Conservation (phyloP, 352 stramenopile genomes). For the Phytopythium montanum region DNA sequence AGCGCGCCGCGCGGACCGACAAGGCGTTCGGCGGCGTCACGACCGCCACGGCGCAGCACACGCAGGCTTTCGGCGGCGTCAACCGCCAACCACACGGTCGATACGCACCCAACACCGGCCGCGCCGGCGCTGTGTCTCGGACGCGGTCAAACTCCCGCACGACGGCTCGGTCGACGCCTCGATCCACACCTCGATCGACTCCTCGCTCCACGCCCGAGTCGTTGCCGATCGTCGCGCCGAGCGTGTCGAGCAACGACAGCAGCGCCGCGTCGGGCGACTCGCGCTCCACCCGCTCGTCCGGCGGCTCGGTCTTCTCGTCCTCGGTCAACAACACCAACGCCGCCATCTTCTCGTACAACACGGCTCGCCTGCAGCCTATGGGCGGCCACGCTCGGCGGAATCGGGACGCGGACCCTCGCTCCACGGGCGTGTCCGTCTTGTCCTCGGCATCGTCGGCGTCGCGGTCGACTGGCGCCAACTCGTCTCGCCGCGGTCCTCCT, state of each 20-base stretch:
- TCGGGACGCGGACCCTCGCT: background rate
- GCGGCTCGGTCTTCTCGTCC: constrained; percentile 6
- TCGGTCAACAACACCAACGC: constrained; percentile 7
- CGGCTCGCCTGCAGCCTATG: background rate
- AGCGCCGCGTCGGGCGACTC: constrained; percentile 5
- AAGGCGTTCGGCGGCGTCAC: constrained; percentile 1
- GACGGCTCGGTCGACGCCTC: background rate
- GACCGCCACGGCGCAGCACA: background rate
- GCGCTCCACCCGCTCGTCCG: constrained; percentile 3
- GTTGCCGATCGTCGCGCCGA: background rate
- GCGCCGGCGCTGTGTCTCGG: background rate
- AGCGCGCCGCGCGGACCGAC: background rate
- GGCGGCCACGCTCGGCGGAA: background rate
- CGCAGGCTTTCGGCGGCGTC: background rate
- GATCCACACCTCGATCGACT: background rate
- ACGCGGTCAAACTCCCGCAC: constrained; percentile 2
- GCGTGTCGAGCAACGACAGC: constrained; percentile 1
- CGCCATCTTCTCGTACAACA: constrained; percentile 1
- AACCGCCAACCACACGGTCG: background rate
- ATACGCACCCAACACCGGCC: background rate
- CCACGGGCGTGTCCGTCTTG: background rate
- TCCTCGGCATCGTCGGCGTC: background rate
- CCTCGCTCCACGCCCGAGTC: constrained; percentile 1
- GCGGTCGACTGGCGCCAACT: background rate
- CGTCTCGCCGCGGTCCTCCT: background rate